Evolutionary conservation across 2,329 filamentous ascomycete genomes (phyloP).

Genomic region (Monosporascus sp.): DNA sequence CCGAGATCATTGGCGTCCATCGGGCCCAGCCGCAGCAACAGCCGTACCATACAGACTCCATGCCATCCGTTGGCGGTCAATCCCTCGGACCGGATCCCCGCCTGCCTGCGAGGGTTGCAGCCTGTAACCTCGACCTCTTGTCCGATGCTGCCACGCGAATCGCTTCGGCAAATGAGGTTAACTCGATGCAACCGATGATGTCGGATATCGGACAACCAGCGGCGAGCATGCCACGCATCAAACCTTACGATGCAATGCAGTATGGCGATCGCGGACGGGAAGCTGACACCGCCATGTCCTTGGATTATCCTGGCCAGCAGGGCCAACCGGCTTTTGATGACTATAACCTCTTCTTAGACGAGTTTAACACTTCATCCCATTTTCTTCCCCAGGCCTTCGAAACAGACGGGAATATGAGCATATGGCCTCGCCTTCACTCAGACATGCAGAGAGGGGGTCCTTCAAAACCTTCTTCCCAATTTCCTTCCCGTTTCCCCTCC

Average conservation of each 20-base stretch:
- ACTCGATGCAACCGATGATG: slow-evolving; percentile 46
- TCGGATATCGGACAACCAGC: slow-evolving; percentile 38
- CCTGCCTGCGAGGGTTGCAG: slow-evolving; percentile 38
- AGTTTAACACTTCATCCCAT: slow-evolving; percentile 49
- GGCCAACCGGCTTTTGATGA: slow-evolving; percentile 44
- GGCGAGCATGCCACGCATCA: slow-evolving; percentile 38
- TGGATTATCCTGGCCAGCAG: slow-evolving; percentile 34
- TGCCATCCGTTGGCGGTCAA: slow-evolving; percentile 32
- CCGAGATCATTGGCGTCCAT: slow-evolving; percentile 41
- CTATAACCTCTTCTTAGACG: slow-evolving; percentile 56
- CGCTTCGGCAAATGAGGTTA: slow-evolving; percentile 49
- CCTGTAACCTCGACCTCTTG: slow-evolving; percentile 53
- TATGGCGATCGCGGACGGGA: slow-evolving; percentile 46
- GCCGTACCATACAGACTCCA: slow-evolving; percentile 37
- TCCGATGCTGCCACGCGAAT: slow-evolving; percentile 53
- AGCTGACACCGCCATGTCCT: slow-evolving; percentile 36
- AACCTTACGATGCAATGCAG: slow-evolving; percentile 43
- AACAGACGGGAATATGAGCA: slow-evolving; percentile 45
- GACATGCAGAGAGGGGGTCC: slow-evolving; percentile 34
- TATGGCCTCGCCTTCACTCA: slow-evolving; percentile 43
- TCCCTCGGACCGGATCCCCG: slow-evolving; percentile 43
- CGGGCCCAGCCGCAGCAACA: slow-evolving; percentile 28
- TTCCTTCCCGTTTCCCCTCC: slow-evolving; percentile 51
- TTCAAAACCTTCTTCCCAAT: slow-evolving; percentile 46
- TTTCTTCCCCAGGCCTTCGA: slow-evolving; percentile 52